phyloP scores from a whole-genome alignment of 176 grass and related monocot species.

The Avena eriantha region DNA sequence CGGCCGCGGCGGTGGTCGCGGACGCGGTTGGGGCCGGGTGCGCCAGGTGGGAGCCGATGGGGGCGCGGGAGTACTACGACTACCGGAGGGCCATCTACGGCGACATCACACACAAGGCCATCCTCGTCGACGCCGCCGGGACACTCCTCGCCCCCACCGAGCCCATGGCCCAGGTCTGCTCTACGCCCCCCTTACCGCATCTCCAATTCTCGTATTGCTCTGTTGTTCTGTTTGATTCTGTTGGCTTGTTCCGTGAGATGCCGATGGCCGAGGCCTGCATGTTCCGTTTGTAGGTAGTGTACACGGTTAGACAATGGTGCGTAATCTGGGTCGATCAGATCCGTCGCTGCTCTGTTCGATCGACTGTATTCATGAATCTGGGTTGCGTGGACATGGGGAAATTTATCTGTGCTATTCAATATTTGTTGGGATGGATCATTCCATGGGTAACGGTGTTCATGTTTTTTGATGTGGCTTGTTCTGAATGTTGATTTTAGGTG shows the following conservation, averaged over 20 bases:
- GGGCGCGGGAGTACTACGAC: constrained; percentile 83
- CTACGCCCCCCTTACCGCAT: neutral
- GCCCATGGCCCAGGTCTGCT: constrained; percentile 89
- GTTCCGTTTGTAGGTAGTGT: neutral
- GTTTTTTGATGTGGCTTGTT: constrained; percentile 10
- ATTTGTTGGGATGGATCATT: neutral
- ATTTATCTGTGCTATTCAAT: constrained; percentile 31
- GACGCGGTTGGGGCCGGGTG: neutral
- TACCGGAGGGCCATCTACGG: constrained; percentile 92
- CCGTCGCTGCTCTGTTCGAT: neutral
- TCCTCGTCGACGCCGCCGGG: constrained; percentile 93
- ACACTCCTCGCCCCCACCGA: constrained; percentile 89
- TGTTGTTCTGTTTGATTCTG: neutral
- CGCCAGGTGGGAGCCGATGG: constrained; percentile 67
- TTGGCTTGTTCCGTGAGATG: neutral
- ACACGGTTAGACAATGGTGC: neutral
- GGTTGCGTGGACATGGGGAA: neutral
- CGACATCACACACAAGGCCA: constrained; percentile 92
- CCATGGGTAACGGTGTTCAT: neutral
- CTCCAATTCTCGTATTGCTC: neutral
- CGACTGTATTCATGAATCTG: neutral
- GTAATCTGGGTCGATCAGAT: constrained; percentile 30
- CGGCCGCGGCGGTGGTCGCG: constrained; percentile 26
- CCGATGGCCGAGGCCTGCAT: constrained; percentile 17
- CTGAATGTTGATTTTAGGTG: constrained; percentile 55